Evolutionary conservation across 1,139 yeast species (phyloP).

Genomic region (Debaryomyces singareniensis): DNA sequence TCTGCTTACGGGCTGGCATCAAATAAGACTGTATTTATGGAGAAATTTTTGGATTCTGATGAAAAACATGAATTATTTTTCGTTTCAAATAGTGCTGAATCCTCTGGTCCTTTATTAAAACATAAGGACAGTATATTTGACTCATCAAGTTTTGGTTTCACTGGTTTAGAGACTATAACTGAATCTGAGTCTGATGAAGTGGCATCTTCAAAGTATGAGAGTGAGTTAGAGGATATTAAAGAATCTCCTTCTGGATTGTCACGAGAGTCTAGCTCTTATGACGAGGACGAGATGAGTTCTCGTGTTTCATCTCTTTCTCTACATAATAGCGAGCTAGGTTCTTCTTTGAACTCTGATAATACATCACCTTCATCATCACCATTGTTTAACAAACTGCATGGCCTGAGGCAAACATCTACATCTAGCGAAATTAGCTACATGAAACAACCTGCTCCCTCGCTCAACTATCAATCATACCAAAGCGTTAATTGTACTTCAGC

Average conservation of each 20-base stretch:
- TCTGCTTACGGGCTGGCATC: not conserved
- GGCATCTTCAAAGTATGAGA: conserved; percentile 30
- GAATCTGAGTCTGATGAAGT: conserved; percentile 29
- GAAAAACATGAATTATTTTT: not conserved
- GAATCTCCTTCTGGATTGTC: conserved; percentile 6
- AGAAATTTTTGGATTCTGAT: no score
- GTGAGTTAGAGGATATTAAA: conserved; percentile 23
- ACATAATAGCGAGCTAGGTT: conserved; percentile 33
- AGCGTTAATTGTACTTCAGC: conserved; percentile 7
- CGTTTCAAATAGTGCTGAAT: not conserved
- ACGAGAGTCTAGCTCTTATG: conserved; percentile 7
- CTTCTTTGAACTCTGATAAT: conserved; percentile 15
- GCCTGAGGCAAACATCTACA: conserved; percentile 7
- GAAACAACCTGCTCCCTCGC: conserved; percentile 8
- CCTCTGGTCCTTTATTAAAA: not conserved
- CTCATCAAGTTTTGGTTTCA: conserved; percentile 24
- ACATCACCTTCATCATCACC: conserved; percentile 9
- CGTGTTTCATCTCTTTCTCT: conserved; percentile 37
- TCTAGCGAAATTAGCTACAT: conserved; percentile 13
- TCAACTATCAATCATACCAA: not conserved
- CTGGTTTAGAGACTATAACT: conserved; percentile 36
- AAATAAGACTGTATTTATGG: no score
- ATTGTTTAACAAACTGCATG: conserved; percentile 5
- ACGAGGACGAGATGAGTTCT: conserved; percentile 23
- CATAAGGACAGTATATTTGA: conserved; percentile 16